These are phyloP conservation scores for Puccinia coronata DNA, from an alignment of 1,284 basidiomycete species.

Conservation along the genomic window DNA sequence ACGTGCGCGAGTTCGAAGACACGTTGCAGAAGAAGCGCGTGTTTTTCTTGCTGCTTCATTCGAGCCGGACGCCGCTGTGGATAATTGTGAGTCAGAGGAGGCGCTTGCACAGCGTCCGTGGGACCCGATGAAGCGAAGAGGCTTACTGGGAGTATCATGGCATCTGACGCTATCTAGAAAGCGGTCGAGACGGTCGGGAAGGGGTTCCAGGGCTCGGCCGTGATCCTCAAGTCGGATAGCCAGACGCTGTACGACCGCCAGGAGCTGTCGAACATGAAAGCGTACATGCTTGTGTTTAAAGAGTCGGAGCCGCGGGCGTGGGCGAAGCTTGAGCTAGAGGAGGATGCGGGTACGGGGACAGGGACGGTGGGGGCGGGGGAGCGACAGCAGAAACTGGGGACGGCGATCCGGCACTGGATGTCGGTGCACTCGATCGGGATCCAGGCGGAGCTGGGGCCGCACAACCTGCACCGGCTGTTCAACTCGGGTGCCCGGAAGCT, in stretches of 20 bases:
- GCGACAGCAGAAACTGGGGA: neutral
- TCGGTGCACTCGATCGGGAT: neutral
- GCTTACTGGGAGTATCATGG: no score
- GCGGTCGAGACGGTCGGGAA: constrained; percentile 5
- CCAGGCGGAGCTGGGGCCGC: neutral
- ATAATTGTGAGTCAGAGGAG: constrained; percentile 19
- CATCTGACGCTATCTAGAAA: neutral
- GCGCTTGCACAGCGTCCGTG: neutral
- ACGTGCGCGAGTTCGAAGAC: constrained; percentile 2
- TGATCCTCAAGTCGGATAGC: constrained; percentile 9
- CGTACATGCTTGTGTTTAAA: constrained; percentile 32
- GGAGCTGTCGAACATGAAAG: neutral
- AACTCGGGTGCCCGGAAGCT: constrained; percentile 1
- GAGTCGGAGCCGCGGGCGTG: constrained; percentile 24
- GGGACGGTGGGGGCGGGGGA: neutral
- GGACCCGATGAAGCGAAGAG: no score
- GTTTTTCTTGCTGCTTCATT: constrained; percentile 39
- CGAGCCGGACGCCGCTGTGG: neutral
- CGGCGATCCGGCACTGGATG: constrained; percentile 20
- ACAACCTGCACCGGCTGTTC: constrained; percentile 16
- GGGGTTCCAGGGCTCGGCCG: constrained; percentile 8
- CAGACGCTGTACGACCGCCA: neutral
- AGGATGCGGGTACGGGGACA: neutral
- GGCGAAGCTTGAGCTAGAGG: constrained; percentile 9
- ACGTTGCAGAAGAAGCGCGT: constrained; percentile 8